Evolutionary conservation across 306 rosid species (phyloP).

Genomic region (Geum urbanum): DNA sequence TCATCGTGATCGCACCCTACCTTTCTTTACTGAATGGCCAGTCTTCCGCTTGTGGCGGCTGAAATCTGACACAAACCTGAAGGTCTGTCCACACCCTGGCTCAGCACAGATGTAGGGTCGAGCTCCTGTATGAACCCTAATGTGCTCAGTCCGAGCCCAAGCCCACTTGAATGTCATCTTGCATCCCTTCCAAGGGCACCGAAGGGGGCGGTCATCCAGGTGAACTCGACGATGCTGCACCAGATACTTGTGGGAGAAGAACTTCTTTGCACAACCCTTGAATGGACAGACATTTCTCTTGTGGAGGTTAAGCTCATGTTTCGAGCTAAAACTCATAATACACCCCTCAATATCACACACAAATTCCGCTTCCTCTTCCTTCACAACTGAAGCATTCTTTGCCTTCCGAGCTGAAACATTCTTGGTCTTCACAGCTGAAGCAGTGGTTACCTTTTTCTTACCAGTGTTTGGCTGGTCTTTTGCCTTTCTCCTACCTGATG

Average conservation of each 20-base stretch:
- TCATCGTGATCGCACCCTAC: conserved; percentile 32
- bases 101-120: conserved; percentile 90
- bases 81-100: conserved; percentile 87
- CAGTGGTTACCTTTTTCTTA: conserved; percentile 38
- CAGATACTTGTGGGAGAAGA: conserved; percentile 95
- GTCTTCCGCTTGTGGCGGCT: conserved; percentile 99
- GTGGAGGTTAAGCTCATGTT: conserved; percentile 69
- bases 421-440: conserved; percentile 43
- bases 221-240: conserved; percentile 98
- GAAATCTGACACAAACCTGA: conserved; percentile 95
- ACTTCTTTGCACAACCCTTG: conserved; percentile 98
- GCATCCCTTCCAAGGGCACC: conserved; percentile 99
- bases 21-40: conserved; percentile 77
- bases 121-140: conserved; percentile 93
- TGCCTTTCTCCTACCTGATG: conserved; percentile 11
- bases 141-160: conserved; percentile 98
- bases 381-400: conserved; percentile 44
- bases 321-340: conserved; percentile 72
- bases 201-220: conserved; percentile 85
- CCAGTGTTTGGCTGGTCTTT: conserved; percentile 19
- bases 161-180: conserved; percentile 99
- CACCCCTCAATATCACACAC: conserved; percentile 90
- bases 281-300: conserved; percentile 87
- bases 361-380: conserved; percentile 58
- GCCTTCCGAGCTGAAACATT: conserved; percentile 36